A percentile compares a stretch with the other conserved stretches of the same genome.
These are phyloP conservation scores for Periconia macrospinosa DNA, from an alignment of 2,329 filamentous ascomycete genomes.

Conservation along the genomic window DNA sequence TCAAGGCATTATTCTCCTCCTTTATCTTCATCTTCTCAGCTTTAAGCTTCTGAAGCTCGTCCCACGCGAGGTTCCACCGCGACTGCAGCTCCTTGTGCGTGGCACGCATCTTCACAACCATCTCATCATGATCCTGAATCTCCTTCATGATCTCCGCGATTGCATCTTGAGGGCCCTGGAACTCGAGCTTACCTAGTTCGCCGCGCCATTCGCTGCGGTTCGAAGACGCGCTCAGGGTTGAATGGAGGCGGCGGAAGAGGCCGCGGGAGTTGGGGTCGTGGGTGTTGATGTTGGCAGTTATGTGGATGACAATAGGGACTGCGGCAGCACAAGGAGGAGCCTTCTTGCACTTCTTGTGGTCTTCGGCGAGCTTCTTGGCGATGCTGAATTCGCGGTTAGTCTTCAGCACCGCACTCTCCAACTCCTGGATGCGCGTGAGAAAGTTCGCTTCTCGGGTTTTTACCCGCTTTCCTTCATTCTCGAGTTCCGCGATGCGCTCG, in stretches of 20 bases:
- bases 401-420: too few relatives aligned
- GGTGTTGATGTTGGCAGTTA: slow-evolving; percentile 14
- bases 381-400: too few relatives aligned
- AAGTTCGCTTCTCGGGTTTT: too few relatives aligned
- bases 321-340: neutral
- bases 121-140: slow-evolving; percentile 5
- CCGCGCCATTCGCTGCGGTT: too few relatives aligned
- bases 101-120: too few relatives aligned
- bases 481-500: too few relatives aligned
- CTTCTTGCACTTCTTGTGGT: too few relatives aligned
- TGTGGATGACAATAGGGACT: neutral
- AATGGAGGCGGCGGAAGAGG: slow-evolving; percentile 10
- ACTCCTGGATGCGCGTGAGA: too few relatives aligned
- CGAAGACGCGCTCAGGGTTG: slow-evolving; percentile 6
- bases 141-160: slow-evolving; percentile 6
- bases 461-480: too few relatives aligned
- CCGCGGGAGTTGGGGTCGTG: slow-evolving; percentile 4
- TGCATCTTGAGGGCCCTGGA: slow-evolving; percentile 11
- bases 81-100: too few relatives aligned
- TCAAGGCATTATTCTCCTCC: neutral
- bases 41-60: neutral
- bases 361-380: too few relatives aligned
- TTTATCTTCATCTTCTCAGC: neutral
- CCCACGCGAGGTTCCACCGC: neutral
- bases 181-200: slow-evolving; percentile 4